Evolutionary conservation across 2,329 filamentous ascomycete genomes (phyloP).

Genomic region (Epichloe elymi): DNA sequence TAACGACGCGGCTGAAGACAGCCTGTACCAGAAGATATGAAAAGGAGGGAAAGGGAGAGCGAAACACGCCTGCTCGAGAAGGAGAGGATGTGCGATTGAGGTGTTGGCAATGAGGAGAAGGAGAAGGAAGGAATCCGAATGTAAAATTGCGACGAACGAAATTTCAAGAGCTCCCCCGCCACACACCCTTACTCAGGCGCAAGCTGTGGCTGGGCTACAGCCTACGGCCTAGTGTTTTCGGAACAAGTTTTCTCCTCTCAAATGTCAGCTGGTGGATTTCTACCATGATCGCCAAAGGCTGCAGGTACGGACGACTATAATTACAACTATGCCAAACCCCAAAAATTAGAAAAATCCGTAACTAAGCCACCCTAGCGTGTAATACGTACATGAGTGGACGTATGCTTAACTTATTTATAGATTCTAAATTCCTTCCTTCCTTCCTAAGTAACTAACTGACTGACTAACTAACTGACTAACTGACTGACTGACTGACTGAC

Average conservation of each 20-base stretch:
- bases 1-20: slow-evolving; percentile 28
- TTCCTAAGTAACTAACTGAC: too few species aligned
- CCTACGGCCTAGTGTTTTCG: background rate
- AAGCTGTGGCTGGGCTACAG: background rate
- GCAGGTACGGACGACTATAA: too few species aligned
- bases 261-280: too few species aligned
- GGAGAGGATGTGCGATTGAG: background rate
- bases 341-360: too few species aligned
- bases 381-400: too few species aligned
- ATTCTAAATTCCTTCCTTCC: too few species aligned
- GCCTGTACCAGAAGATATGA: slow-evolving; percentile 19
- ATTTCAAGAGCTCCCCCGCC: slow-evolving; percentile 17
- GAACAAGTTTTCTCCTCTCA: slow-evolving; percentile 5
- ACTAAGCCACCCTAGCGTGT: too few species aligned
- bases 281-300: too few species aligned
- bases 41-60: slow-evolving; percentile 1
- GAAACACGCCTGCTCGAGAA: slow-evolving; percentile 14
- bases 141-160: slow-evolving; percentile 13
- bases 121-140: slow-evolving; percentile 12
- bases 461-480: too few species aligned
- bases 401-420: too few species aligned
- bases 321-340: too few species aligned
- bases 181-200: background rate
- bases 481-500: too few species aligned
- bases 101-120: slow-evolving; percentile 6